phyloP scores from a whole-genome alignment of 2,329 filamentous ascomycete genomes.

The Xylariaceae sp. region DNA sequence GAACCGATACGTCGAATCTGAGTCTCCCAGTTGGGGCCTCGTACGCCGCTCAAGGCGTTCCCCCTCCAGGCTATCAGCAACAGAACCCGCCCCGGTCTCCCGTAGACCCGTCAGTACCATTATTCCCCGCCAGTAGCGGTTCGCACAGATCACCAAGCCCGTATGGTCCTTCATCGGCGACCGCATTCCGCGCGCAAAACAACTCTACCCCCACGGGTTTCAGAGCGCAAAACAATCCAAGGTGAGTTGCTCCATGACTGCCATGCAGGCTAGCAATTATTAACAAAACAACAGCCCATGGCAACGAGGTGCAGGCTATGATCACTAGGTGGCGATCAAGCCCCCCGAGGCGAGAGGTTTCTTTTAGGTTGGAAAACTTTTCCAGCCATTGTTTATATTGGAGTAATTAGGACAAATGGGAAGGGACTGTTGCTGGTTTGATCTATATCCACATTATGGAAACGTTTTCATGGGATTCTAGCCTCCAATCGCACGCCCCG shows the following conservation, averaged over 20 bases:
- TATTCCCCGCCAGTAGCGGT: constrained; percentile 52
- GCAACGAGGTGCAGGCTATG: constrained; percentile 64
- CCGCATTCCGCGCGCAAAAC: constrained; percentile 47
- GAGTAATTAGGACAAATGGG: constrained; percentile 41
- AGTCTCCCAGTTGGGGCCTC: constrained; percentile 26
- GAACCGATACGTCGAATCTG: constrained; percentile 41
- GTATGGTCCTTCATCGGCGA: constrained; percentile 43
- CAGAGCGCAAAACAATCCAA: constrained; percentile 52
- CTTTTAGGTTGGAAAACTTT: constrained; percentile 33
- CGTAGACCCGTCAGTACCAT: constrained; percentile 56
- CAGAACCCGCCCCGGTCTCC: constrained; percentile 52
- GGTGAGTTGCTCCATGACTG: constrained; percentile 46
- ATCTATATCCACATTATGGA: constrained; percentile 38
- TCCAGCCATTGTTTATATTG: constrained; percentile 38
- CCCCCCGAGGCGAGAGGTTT: constrained; percentile 34
- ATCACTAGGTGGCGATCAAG: constrained; percentile 47
- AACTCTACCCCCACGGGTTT: constrained; percentile 49
- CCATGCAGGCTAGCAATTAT: constrained; percentile 32
- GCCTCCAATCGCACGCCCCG: constrained; percentile 27
- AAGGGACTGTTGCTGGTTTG: constrained; percentile 40
- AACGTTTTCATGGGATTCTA: constrained; percentile 32
- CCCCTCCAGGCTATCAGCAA: constrained; percentile 38
- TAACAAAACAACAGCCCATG: constrained; percentile 51
- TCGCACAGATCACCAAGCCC: constrained; percentile 38
- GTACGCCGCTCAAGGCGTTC: constrained; percentile 20